Base-by-base conservation (phyloP, 2,329 filamentous ascomycete genomes). In the Diaporthe batatas region DNA sequence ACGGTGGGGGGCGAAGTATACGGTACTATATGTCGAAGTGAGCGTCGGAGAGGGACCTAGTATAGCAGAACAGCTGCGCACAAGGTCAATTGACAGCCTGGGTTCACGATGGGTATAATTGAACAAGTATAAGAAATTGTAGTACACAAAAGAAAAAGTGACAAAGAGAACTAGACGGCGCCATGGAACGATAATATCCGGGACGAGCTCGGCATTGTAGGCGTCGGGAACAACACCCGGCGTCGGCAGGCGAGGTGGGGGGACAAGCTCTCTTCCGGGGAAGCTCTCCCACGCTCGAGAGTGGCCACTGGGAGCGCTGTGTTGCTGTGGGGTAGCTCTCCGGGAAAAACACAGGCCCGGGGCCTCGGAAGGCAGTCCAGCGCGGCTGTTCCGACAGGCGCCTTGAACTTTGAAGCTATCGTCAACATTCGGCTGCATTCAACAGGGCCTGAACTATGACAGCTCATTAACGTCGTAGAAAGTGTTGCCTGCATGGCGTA, bases 241-340 rank as follows among this genome's bases (percentile, higher is more conserved):
- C 42, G 55, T 70, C 68, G 68, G 68, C 25, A 70, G 16, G 16
- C 47, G 44, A 65, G 62, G 62, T 65, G 36, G 44, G 62, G 62
- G 62, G 62, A 65, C 62, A 65, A 65, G 62, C 62, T 51, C 62
- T 65, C 62, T 65, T 65, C 62, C 62, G 62, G 62, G 62, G 62
- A 65, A 65, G 62, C 36, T 29, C 59, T 51, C 59, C 25, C 0
- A 8, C 21, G 62, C 62, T 65, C 47, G 21, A 36, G 44, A 23
- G n/a, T 51, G 62, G 62, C 62, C 29, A 65, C 7, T 51, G 62
- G 44, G 44, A 65, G 44, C 44, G 5, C 44, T 25, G 29, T 44
- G 25, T 51, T 51, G 32, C 44, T 51, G 62, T 51, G 62, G 62
- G 62, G 44, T 16, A 65, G 2, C 21, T 4, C 18, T 21, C 39